Evolutionary conservation across 805 yeast species (phyloP).

Genomic region (Schizosaccharomyces cryophilus): DNA sequence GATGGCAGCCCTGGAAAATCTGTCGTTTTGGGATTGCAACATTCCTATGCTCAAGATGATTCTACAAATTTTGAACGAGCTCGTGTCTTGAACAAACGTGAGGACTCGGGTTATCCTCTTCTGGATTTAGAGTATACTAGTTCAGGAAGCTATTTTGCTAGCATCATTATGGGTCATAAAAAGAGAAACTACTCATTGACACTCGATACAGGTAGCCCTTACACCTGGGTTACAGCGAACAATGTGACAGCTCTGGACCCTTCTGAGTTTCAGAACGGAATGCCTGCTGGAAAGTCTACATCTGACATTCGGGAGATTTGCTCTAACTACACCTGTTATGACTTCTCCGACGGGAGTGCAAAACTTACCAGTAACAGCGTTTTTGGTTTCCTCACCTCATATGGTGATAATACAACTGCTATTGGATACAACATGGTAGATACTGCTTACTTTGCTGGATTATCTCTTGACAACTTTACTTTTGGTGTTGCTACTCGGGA

Average conservation of each 20-base stretch:
- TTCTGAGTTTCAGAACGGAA: not conserved
- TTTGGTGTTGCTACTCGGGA: not conserved
- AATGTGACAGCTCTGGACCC: not conserved
- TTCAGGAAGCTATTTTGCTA: not conserved
- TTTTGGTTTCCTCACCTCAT: not conserved
- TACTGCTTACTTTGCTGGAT: not conserved
- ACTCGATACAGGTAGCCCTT: constrained; percentile 1
- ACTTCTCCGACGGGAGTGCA: not conserved
- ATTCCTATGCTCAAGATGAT: not conserved
- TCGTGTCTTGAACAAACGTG: not conserved
- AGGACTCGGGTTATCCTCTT: not conserved
- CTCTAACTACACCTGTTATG: not conserved
- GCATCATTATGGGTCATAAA: not conserved
- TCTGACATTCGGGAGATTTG: not conserved
- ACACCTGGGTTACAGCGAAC: not conserved
- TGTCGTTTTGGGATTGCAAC: not conserved
- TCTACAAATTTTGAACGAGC: not conserved
- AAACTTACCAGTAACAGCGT: not conserved
- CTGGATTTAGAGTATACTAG: not conserved
- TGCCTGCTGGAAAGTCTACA: not conserved
- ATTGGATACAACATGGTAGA: not conserved
- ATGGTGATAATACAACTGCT: not conserved
- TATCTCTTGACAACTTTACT: not conserved
- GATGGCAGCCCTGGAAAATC: not conserved
- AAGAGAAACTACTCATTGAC: not conserved